These are phyloP conservation scores for Erythrobasidium hasegawianum DNA, from an alignment of 1,284 basidiomycete species.

Conservation along the genomic window DNA sequence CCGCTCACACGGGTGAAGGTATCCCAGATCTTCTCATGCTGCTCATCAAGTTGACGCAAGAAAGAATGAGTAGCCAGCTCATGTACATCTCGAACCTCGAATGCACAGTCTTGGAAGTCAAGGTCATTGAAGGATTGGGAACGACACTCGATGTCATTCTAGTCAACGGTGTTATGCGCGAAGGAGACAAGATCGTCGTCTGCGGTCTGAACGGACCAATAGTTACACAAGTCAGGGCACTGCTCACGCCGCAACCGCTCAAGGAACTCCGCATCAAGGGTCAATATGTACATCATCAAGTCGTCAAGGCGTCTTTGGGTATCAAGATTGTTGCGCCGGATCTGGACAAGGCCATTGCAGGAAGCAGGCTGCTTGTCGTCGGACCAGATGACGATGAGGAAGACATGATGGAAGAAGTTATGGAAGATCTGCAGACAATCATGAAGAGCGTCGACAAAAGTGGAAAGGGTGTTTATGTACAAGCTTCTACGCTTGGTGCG, in stretches of 20 bases:
- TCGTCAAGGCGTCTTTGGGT: constrained; percentile 95
- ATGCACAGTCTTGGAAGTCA: constrained; percentile 98
- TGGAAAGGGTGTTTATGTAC: constrained; percentile 93
- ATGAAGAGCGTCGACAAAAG: constrained; percentile 90
- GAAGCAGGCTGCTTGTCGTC: constrained; percentile 85
- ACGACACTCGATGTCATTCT: constrained; percentile 99
- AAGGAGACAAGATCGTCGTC: constrained; percentile 92
- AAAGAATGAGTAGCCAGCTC: constrained; percentile 92
- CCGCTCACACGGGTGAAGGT: constrained; percentile 96
- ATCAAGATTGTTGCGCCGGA: constrained; percentile 95
- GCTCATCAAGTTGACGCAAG: constrained; percentile 93
- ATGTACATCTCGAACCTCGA: constrained; percentile 99
- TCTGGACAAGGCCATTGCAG: constrained; percentile 96
- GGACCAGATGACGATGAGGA: constrained; percentile 96
- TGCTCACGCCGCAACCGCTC: constrained; percentile 93
- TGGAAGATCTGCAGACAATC: constrained; percentile 89
- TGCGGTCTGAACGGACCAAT: constrained; percentile 98
- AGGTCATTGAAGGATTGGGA: constrained; percentile 96
- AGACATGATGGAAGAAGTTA: constrained; percentile 87
- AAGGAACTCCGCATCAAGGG: constrained; percentile 97
- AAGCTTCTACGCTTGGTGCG: constrained; percentile 95
- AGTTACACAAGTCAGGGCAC: constrained; percentile 87
- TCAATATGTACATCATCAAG: constrained; percentile 94
- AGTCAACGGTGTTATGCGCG: constrained; percentile 87
- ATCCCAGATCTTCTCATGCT: constrained; percentile 99